Evolutionary conservation across 768 basidiomycete genomes (phyloP).

Genomic region (Pulveroboletus sp.): DNA sequence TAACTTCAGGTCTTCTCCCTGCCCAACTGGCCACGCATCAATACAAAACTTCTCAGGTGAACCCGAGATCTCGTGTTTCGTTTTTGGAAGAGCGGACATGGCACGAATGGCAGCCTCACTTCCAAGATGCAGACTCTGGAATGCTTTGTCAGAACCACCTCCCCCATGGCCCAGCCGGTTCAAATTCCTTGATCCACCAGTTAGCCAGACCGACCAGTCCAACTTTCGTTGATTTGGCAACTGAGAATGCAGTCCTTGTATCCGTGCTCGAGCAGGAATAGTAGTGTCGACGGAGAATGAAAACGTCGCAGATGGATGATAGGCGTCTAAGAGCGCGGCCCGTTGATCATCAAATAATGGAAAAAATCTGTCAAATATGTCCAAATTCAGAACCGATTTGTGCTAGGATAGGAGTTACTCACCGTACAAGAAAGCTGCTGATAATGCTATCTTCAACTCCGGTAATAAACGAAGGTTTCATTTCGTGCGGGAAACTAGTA

Average conservation of each 20-base stretch:
- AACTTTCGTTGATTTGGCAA: slow-evolving; percentile 84
- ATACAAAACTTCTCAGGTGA: slow-evolving; percentile 82
- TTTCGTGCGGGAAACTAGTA: slow-evolving; percentile 75
- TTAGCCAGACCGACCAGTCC: slow-evolving; percentile 73
- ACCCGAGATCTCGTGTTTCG: slow-evolving; percentile 78
- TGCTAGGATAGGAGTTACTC: slow-evolving; percentile 24
- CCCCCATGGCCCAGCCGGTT: slow-evolving; percentile 60
- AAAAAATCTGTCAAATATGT: slow-evolving; percentile 62
- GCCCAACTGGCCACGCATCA: slow-evolving; percentile 78
- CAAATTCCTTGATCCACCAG: slow-evolving; percentile 74
- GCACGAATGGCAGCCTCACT: slow-evolving; percentile 59
- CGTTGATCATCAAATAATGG: slow-evolving; percentile 80
- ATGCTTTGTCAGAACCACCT: slow-evolving; percentile 56
- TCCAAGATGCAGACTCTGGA: slow-evolving; percentile 70
- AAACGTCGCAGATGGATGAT: slow-evolving; percentile 86
- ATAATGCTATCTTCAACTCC: slow-evolving; percentile 70
- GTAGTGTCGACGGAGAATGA: slow-evolving; percentile 85
- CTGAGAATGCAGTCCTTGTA: slow-evolving; percentile 63
- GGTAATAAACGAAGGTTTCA: slow-evolving; percentile 70
- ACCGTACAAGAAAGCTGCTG: slow-evolving; percentile 78
- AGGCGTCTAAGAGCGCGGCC: slow-evolving; percentile 61
- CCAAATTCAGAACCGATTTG: slow-evolving; percentile 6
- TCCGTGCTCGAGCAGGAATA: slow-evolving; percentile 74
- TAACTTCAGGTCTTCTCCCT: slow-evolving; percentile 52
- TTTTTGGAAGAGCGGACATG: slow-evolving; percentile 65